These are phyloP conservation scores for Raffaelea deltoideospora DNA, from an alignment of 2,329 filamentous ascomycete genomes.

Conservation along the genomic window DNA sequence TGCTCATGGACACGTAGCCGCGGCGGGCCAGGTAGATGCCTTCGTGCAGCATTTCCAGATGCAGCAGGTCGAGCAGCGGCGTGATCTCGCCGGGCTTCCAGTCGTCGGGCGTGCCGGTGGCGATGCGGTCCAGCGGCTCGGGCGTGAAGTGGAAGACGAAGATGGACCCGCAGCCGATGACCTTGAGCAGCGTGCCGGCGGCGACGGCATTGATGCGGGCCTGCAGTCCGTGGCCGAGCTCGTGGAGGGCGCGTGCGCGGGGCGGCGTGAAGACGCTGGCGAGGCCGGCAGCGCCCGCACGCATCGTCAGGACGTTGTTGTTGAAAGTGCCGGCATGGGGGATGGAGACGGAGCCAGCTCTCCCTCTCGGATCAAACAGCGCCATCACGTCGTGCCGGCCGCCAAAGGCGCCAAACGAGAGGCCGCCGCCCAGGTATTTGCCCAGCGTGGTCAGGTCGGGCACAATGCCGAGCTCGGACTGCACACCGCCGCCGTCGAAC, in stretches of 20 bases:
- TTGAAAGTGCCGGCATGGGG: slow-evolving; percentile 41
- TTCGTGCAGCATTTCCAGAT: not conserved
- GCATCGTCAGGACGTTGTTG: slow-evolving; percentile 37
- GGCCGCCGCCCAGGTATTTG: slow-evolving; percentile 43
- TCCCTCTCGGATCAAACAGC: slow-evolving; percentile 50
- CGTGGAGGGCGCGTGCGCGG: slow-evolving; percentile 16
- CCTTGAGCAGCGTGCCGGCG: not conserved
- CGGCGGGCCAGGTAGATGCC: not conserved
- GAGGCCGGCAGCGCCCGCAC: slow-evolving; percentile 29
- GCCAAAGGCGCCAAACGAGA: slow-evolving; percentile 44
- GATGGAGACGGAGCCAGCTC: too few relatives aligned
- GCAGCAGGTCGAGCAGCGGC: not conserved
- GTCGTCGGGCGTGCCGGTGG: not conserved
- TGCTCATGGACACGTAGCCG: not conserved
- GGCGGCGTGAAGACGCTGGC: slow-evolving; percentile 17
- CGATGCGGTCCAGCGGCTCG: not conserved
- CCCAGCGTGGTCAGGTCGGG: slow-evolving; percentile 38
- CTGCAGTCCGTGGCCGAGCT: slow-evolving; percentile 10
- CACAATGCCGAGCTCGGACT: slow-evolving; percentile 34
- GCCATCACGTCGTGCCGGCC: slow-evolving; percentile 50
- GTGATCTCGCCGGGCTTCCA: not conserved
- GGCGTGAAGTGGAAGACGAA: slow-evolving; percentile 18
- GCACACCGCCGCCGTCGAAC: slow-evolving; percentile 39
- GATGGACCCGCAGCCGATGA: slow-evolving; percentile 22
- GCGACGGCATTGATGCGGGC: slow-evolving; percentile 15